Evolutionary conservation across 805 yeast species (phyloP), one percentile per base, ranked within the genome.

Genomic region (Kodamaea hsintzibuensis): DNA sequence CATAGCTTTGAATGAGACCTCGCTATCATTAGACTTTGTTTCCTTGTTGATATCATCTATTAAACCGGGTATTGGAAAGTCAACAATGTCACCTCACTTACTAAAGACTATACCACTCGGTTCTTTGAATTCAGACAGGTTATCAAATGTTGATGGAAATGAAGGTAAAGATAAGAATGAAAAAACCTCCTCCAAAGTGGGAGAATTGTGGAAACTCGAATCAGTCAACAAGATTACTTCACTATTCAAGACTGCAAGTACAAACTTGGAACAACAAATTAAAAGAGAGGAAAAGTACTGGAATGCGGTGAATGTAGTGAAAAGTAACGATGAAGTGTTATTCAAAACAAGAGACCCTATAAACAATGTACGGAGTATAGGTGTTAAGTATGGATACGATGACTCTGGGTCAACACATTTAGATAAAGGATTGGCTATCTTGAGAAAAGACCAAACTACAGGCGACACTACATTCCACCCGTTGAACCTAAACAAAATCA

Each of bases 341-440:
- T 85, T 86, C 62, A 89, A 88, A 60, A 77, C 86, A 22, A 78
- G 84, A 51, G 85, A 82, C 53, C 84, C 83, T 7, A 25, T 57
- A 7, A 66, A 61, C 17, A 76, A 78, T 35, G 67, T 78, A 0
- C 76, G 83, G 16, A 81, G 83, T 8, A 78, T 92, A 43, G 96
- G 93, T 3, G 87, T 93, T 38, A 90, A 89, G 62, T 95, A 88
- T 64, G 98, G 98, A 0, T 93, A 82, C 71, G 92, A 88, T 14
- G 98, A 92, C 68, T 84, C 96, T 0, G 99, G 98, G 0, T 89
- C 96, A 0, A 81, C 76, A 17, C 90, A 83, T 62, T 74, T 72
- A 54, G 92, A 89, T 60, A 79, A 81, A 58, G 98, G 98, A 1
- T 70, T 86, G 43, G 98, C 96, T 0, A 68, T 88, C 0, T 70